Evolutionary conservation across 805 yeast species (phyloP), one percentile per base, ranked within the genome.

Genomic region (Nakazawaea ernobii): DNA sequence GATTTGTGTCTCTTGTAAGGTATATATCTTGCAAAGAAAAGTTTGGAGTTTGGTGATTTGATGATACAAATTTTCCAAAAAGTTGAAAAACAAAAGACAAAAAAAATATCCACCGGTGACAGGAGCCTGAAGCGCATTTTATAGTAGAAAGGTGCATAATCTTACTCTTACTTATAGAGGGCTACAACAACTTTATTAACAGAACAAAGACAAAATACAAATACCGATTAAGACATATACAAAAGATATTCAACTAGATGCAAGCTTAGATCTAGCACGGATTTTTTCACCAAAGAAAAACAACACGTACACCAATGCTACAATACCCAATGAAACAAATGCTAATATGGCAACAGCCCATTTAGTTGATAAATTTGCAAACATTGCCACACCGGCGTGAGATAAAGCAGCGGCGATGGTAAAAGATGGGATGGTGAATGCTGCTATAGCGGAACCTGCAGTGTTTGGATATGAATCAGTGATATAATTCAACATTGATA

Each of bases 301-400:
- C 48, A 63, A 57, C 33, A 61, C 55, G 45, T 65, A 65, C 17
- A 63, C 66, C 36, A 65, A 52, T 14, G 54, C 63, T 42, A 65
- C 67, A 45, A 58, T 55, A 46, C 63, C 62, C 11, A 65, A 43
- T 14, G 63, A 59, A 47, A 65, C 60, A 52, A 63, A 63, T n/a
- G 59, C 69, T 47, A 65, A 53, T 10, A 59, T 58, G 8, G 68
- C 68, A 45, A 65, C 55, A 28, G 56, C 69, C 68, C 68, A 63
- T 27, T 52, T 60, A 33, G 68, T 59, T 14, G 64, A 57, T 66
- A 63, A 60, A 50, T 63, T 56, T 2, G 55, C 63, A 51, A 65
- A 65, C 68, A 65, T 63, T 37, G 69, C 69, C 45, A 65, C 65
- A 62, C 69, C 69, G 26, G 67, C 69, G 47, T 65, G 69, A 17